Evolutionary conservation across 352 stramenopile genomes (phyloP).

Genomic region (Stephanocyclus meneghinianus): DNA sequence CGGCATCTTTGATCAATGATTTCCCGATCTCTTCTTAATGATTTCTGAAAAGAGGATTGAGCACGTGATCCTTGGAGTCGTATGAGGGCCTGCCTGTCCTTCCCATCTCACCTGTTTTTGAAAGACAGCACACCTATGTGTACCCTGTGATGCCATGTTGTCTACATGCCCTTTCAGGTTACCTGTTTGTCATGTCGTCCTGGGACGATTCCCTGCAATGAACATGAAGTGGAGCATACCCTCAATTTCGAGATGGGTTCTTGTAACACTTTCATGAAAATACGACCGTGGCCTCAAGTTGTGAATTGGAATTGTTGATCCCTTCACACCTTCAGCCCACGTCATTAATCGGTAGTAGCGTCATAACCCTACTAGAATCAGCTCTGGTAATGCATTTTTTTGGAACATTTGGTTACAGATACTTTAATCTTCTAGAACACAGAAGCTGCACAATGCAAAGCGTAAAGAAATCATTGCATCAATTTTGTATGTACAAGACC

Average conservation of each 20-base stretch:
- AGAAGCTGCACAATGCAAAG: too few species aligned
- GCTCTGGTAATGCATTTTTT: too few species aligned
- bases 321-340: constrained; percentile 38
- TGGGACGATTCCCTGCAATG: neutral
- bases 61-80: neutral
- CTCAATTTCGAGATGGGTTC: neutral
- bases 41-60: neutral
- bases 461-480: too few species aligned
- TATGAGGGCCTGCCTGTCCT: neutral
- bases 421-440: too few species aligned
- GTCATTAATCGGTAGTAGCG: too few species aligned
- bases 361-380: too few species aligned
- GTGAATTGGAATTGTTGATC: constrained; percentile 29
- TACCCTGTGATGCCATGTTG: neutral
- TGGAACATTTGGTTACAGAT: too few species aligned
- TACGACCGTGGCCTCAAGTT: constrained; percentile 38
- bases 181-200: neutral
- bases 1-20: constrained; percentile 1
- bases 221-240: neutral
- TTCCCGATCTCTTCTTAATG: constrained; percentile 2
- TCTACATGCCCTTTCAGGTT: constrained; percentile 6
- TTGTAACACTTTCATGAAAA: neutral
- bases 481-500: too few species aligned
- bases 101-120: neutral
- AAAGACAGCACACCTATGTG: neutral